Evolutionary conservation across 768 basidiomycete genomes (phyloP).

Genomic region (Cyclocybe aegerita): DNA sequence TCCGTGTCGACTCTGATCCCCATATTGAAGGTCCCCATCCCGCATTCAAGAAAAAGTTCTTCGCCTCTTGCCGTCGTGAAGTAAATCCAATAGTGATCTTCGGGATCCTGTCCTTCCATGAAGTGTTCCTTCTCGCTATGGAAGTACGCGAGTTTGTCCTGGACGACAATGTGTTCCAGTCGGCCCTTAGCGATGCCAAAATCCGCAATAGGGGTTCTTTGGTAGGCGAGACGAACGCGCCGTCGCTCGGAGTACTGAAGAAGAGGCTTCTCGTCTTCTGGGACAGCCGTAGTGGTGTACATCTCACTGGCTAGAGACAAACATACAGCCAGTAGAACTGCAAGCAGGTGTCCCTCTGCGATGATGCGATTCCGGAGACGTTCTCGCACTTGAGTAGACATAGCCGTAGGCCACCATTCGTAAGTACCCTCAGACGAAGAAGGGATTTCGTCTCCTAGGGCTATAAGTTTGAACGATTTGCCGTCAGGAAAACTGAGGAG

Average conservation of each 20-base stretch:
- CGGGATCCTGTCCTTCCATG: conserved; percentile 36
- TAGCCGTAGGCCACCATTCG: too few species aligned
- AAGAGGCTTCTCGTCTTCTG: neutral
- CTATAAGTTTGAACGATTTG: too few species aligned
- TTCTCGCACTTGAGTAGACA: conserved; percentile 18
- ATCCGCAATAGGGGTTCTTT: conserved; percentile 40
- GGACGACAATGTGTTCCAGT: conserved; percentile 26
- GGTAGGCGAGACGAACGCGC: conserved; percentile 34
- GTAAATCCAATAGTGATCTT: conserved; percentile 51
- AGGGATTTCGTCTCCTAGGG: too few species aligned
- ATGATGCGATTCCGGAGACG: conserved; percentile 31
- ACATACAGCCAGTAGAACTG: conserved; percentile 29
- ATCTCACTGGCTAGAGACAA: conserved; percentile 36
- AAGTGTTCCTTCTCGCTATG: conserved; percentile 21
- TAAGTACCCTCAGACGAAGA: too few species aligned
- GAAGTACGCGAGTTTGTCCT: conserved; percentile 37
- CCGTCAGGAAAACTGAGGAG: too few species aligned
- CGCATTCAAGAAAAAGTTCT: conserved; percentile 37
- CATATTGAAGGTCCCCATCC: conserved; percentile 44
- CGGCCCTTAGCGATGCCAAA: conserved; percentile 41
- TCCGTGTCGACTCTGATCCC: conserved; percentile 9
- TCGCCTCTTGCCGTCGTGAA: conserved; percentile 43
- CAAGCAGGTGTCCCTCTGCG: conserved; percentile 31
- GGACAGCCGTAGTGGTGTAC: conserved; percentile 31
- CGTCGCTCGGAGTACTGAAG: conserved; percentile 14